A percentile compares a stretch with the other conserved stretches of the same genome.
Evolutionary conservation across 1,284 basidiomycete genomes (phyloP).

Genomic region (Phellopilus nigrolimitatus): DNA sequence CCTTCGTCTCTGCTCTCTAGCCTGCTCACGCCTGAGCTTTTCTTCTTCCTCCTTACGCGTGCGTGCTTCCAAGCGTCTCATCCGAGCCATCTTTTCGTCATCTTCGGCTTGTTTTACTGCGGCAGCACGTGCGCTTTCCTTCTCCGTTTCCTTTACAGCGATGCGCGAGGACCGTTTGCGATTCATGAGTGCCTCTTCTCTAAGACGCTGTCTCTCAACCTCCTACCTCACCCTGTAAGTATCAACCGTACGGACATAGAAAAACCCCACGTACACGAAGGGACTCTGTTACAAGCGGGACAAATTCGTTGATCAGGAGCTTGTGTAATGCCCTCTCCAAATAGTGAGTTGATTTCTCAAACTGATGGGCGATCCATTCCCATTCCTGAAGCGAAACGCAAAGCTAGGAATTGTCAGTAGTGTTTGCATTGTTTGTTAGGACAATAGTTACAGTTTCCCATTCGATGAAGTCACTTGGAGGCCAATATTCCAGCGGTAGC

Average conservation of each 20-base stretch:
- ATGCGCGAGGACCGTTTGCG: conserved; percentile 84
- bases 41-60: conserved; percentile 61
- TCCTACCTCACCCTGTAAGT: conserved; percentile 41
- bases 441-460: conserved; percentile 72
- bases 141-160: conserved; percentile 66
- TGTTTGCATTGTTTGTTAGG: conserved; percentile 10
- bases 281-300: conserved; percentile 61
- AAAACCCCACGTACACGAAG: conserved; percentile 44
- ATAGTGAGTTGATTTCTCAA: conserved; percentile 72
- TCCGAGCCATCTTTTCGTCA: conserved; percentile 57
- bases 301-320: conserved; percentile 56
- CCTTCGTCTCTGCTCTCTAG: conserved; percentile 46
- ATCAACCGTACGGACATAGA: neutral
- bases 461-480: conserved; percentile 60
- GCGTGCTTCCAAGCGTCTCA: conserved; percentile 59
- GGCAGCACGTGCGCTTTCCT: conserved; percentile 57
- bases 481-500: neutral
- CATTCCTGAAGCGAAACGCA: conserved; percentile 78
- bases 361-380: conserved; percentile 68
- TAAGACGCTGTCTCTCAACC: conserved; percentile 50
- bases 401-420: conserved; percentile 43
- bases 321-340: conserved; percentile 76
- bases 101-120: conserved; percentile 56
- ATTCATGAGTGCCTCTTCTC: conserved; percentile 67
- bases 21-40: conserved; percentile 50